Evolutionary conservation across 2,329 filamentous ascomycete genomes (phyloP), one percentile per base, ranked within the genome.

Genomic region (Amauroascus niger): DNA sequence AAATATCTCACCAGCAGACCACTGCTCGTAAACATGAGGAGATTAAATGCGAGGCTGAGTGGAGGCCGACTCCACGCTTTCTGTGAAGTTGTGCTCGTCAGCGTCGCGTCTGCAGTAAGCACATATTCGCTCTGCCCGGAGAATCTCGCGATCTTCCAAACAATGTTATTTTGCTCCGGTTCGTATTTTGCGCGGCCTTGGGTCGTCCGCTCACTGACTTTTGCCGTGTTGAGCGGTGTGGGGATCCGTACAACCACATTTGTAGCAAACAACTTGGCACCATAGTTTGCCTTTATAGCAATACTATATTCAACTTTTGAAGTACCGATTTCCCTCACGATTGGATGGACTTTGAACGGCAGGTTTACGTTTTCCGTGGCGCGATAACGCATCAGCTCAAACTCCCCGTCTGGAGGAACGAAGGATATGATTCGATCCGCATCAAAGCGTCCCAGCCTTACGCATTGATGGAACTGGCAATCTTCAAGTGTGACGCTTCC

Each of bases 301-400:
- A 98, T 95, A 74, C 88, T 95, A 76, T 97, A 98, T 72, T 98
- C 93, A 57, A 98, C 93, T 71, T 96, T 97, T 40, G 88, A 93
- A 66, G 93, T 94, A 60, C 93, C 91, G 56, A 97, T 81, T 71
- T 98, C 93, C 67, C 95, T 95, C 65, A 98, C 93, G 61, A 98
- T 98, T 60, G 91, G 91, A 67, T 98, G 93, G 8, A 98, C 89
- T 70, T 96, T 97, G 80, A 98, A 98, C 0, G 93, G 94, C 14
- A 98, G 77, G 67, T 98, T 98, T 67, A 98, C 91, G 66, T 98
- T 98, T 69, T 98, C 93, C 22, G 91, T 97, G 9, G 93, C 90
- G 50, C 94, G 88, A 71, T 98, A 98, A 46, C 90, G 86, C 93
- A 98, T 98, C 58, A 98, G 79, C 74, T 98, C 93, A 70, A 98